Conservation (phyloP, 176 grass and related monocot genomes). For the Triticum turgidum region DNA sequence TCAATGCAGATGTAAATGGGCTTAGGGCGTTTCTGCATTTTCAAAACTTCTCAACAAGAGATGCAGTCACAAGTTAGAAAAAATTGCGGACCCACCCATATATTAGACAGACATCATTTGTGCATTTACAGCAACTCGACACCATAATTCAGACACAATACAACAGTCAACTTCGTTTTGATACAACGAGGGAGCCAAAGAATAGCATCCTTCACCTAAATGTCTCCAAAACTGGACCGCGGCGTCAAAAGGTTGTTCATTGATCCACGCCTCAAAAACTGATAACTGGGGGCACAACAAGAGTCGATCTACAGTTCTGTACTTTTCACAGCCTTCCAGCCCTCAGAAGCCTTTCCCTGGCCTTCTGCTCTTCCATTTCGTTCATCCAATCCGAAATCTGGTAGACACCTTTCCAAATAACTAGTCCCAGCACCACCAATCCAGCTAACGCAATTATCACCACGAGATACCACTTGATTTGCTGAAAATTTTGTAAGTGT, state of each 20-base stretch:
- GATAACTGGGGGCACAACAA: not conserved
- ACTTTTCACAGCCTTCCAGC: constrained; percentile 29
- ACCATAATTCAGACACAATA: not conserved
- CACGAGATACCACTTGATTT: constrained; percentile 47
- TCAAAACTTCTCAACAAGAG: not conserved
- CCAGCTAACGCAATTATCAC: constrained; percentile 22
- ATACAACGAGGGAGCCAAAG: not conserved
- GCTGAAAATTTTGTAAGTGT: constrained; percentile 29
- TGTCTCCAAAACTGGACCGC: not conserved
- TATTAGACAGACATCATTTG: not conserved
- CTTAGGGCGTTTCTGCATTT: not conserved
- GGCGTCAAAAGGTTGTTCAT: not conserved
- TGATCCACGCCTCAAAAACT: not conserved
- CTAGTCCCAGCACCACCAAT: constrained; percentile 25
- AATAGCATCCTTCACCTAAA: not conserved
- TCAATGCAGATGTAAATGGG: not conserved
- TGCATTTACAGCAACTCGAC: constrained; percentile 3
- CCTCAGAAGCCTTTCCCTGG: constrained; percentile 40
- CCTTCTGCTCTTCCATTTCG: constrained; percentile 62
- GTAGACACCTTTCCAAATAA: constrained; percentile 48
- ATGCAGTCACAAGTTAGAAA: no score
- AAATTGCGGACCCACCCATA: not conserved
- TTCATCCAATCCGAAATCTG: constrained; percentile 94
- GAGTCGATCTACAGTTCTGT: not conserved
- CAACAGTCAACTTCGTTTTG: not conserved